Evolutionary conservation across 306 rosid genomes (phyloP), one percentile per base, ranked within the genome.

Genomic region (Fragaria nilgerrensis): DNA sequence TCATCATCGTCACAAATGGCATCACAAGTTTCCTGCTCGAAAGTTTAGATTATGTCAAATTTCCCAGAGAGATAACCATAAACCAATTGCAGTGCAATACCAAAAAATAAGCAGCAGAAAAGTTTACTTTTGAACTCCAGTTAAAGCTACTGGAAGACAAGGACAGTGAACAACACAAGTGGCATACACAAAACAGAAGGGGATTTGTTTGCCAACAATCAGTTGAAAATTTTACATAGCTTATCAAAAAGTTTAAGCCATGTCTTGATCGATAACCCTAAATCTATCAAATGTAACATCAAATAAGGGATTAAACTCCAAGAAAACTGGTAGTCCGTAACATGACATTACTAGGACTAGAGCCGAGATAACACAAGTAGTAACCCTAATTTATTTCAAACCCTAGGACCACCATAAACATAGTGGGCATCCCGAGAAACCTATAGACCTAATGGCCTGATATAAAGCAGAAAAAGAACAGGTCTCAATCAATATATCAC

Each of bases 1-100:
- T 91, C 85, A 0, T 90, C 96, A n/a, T 91, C 96, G 77, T 91
- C 98, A 80, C 98, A 94, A 75, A 94, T 91, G 41, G 98, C 89
- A 81, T 91, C 90, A 77, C 90, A 96, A 82, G 84, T 68, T 85
- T 91, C 98, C 98, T 94, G 91, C 71, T 81, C 72, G 82, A 20
- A 87, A 78, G 75, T 22, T 9, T n/a, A 58, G 34, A 58, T 49
- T 22, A 55, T 7, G 17, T 7, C n/a, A 55, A 55, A 55, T 20
- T 19, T 55, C 25, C 17, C 25, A 7, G 27, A n/a, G 62, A 6
- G 7, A n/a, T 20, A 19, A 7, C 12, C 25, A 17, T 55, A 55
- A 20, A 6, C 20, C n/a, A 55, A 55, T 55, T 55, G 27, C 12
- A 13, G 2, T 4, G 22, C 11, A 34, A 64, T 64, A 36, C 34